These are phyloP conservation scores for Aspergillus campestris DNA, from an alignment of 495 filamentous ascomycete genomes.

Conservation along the genomic window DNA sequence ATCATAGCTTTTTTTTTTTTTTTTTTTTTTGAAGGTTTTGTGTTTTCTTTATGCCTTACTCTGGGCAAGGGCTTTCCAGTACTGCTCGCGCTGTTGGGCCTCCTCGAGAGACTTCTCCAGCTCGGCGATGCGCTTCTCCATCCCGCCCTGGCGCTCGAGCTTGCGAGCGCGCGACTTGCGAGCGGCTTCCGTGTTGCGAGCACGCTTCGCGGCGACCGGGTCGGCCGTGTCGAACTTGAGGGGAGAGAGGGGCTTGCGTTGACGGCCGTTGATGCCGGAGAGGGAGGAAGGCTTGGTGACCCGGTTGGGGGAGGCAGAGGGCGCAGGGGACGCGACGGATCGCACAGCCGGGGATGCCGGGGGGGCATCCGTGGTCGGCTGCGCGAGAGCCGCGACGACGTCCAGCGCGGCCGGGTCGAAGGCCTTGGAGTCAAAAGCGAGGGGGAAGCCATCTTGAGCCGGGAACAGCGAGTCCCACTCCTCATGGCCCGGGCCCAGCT, in stretches of 20 bases:
- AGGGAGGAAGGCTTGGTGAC: constrained; percentile 55
- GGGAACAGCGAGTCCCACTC: constrained; percentile 59
- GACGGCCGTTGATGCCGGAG: constrained; percentile 60
- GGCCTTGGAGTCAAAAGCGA: constrained; percentile 36
- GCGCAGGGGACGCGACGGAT: constrained; percentile 13
- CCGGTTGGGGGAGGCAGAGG: constrained; percentile 36
- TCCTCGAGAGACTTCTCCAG: constrained; percentile 36
- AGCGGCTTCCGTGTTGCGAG: constrained; percentile 89
- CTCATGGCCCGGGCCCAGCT: constrained; percentile 21
- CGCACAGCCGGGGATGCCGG: constrained; percentile 30
- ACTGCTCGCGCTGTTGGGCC: constrained; percentile 46
- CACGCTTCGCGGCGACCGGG: constrained; percentile 79
- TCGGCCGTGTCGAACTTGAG: constrained; percentile 54
- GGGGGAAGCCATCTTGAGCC: constrained; percentile 30
- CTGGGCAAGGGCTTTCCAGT: constrained; percentile 51
- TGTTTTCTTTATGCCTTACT: constrained; percentile 27
- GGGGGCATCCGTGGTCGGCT: constrained; percentile 26
- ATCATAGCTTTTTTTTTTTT: constrained; percentile 15
- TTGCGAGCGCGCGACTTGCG: constrained; percentile 89
- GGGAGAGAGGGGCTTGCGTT: constrained; percentile 71
- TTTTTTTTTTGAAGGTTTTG: constrained; percentile 12
- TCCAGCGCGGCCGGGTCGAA: constrained; percentile 23
- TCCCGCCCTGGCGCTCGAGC: constrained; percentile 54
- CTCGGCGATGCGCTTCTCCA: constrained; percentile 46
- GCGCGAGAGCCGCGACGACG: constrained; percentile 19